Percentiles rank a stretch among this genome's conserved stretches.
Evolutionary conservation across 352 stramenopile species (phyloP).

Genomic region (Phytophthora syringae): DNA sequence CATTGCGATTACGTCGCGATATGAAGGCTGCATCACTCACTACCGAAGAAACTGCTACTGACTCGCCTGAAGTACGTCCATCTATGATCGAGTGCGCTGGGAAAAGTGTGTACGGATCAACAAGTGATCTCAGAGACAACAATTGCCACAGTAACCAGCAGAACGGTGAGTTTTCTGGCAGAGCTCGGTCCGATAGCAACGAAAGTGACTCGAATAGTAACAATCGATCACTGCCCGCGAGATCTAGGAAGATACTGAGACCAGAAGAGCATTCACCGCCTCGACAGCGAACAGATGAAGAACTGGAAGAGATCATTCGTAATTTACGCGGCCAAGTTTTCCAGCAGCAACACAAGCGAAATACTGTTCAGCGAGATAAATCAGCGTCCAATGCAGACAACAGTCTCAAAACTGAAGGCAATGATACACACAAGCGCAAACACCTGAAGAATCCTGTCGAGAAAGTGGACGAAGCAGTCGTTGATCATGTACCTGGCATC

Average conservation of each 20-base stretch:
- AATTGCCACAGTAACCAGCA: constrained; percentile 12
- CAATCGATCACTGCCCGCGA: constrained; percentile 5
- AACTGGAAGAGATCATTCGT: constrained; percentile 72
- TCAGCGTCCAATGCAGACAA: background rate
- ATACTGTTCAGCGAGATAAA: background rate
- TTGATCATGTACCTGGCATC: background rate
- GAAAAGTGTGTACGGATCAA: constrained; percentile 23
- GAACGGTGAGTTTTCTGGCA: background rate
- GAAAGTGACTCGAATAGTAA: background rate
- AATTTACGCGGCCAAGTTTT: constrained; percentile 65
- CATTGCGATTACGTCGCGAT: background rate
- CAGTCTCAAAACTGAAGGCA: constrained; percentile 1
- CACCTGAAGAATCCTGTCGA: constrained; percentile 76
- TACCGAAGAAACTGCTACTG: background rate
- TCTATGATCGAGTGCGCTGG: constrained; percentile 36
- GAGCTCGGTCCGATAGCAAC: background rate
- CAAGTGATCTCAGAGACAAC: background rate
- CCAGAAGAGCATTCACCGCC: constrained; percentile 1
- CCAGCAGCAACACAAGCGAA: constrained; percentile 24
- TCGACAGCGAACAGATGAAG: constrained; percentile 51
- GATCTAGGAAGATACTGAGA: constrained; percentile 1
- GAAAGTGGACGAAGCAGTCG: constrained; percentile 37
- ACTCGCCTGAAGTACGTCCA: background rate
- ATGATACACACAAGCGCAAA: constrained; percentile 30
- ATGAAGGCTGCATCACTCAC: background rate